Evolutionary conservation across 1,139 yeast species (phyloP), one percentile per base, ranked within the genome.

Genomic region (Sporopachydermia cereana): DNA sequence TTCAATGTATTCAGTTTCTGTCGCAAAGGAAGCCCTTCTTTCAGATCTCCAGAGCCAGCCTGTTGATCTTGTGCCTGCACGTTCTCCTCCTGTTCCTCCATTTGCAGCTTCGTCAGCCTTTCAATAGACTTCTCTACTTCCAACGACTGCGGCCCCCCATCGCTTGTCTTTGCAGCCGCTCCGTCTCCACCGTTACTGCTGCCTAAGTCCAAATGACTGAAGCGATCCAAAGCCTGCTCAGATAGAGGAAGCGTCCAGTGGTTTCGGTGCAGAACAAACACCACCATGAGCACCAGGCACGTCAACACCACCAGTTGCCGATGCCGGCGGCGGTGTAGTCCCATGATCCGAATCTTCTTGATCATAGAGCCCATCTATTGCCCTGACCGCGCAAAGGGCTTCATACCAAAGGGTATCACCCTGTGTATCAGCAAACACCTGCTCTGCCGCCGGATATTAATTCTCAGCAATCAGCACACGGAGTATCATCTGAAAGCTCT

Each of bases 91-190:
- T 34, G 12, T 34, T 34, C 39, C 5, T 7, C 22, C 5, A 34
- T 7, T n/a, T 34, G 39, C 18, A 34, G 39, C 20, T 34, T 7
- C 22, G 9, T 34, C 22, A 34, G 22, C 9, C 20, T 21, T 34
- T 34, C 22, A 34, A 34, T 34, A 16, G 39, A 34, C 22, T 34
- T 34, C 20, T n/a, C 39, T 12, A 34, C 39, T 5, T 34, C 39
- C 9, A 7, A 12, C 17, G 22, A 34, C 22, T 12, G 22, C 18
- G 18, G 22, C 9, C 17, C 39, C 22, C 12, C 17, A 7, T 5
- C 7, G 7, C 14, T 14, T 7, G 29, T 7, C 29, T 25, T 7
- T 7, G 14, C 12, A 14, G 29, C 29, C n/a, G n/a, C n/a, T n/a
- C n/a, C n/a, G n/a, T n/a, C n/a, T n/a, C n/a, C n/a, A n/a, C n/a